Evolutionary conservation across 805 yeast genomes (phyloP), one percentile per base, ranked within the genome.

Genomic region (Naumovozyma baii): DNA sequence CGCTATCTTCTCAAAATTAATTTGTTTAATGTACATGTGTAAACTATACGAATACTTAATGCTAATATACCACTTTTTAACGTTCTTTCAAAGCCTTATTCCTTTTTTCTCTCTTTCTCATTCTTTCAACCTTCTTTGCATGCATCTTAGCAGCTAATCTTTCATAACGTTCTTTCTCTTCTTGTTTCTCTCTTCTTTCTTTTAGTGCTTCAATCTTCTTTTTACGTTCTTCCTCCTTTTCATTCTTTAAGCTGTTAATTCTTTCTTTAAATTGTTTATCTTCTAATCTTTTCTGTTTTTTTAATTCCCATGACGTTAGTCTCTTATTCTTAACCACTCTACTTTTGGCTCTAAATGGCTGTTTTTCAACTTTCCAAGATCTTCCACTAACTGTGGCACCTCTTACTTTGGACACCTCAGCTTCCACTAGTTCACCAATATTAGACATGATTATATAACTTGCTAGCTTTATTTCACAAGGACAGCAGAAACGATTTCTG

Each of bases 71-170:
- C 13, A n/a, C 17, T 8, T 29, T 29, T 33, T 59, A 83, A 62
- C 96, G 95, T 57, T 88, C 97, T 60, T 80, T 86, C 59, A 88
- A 77, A 54, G 87, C 68, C 67, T 90, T 90, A 68, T 88, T 90
- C 66, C 97, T 80, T 81, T 90, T 90, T 59, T 90, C 98, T 57
- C 82, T 79, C 68, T 82, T 80, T 66, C 83, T 80, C 66, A 90
- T 60, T 64, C 98, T 76, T 48, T 87, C 97, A 31, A 87, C 83
- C 68, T 78, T 83, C 78, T 87, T 88, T 33, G 82, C 82, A 58
- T 86, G 90, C 95, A 90, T 84, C 63, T 82, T 85, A 41, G 75
- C 72, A 10, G 95, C 92, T 57, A 90, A 59, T 55, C 69, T 70
- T 54, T 83, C 94, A 56, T 79, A 84, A 52, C 98, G 75, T 59